Base-by-base conservation (phyloP, 2,329 filamentous ascomycete species). In the Aquanectria penicillioides region DNA sequence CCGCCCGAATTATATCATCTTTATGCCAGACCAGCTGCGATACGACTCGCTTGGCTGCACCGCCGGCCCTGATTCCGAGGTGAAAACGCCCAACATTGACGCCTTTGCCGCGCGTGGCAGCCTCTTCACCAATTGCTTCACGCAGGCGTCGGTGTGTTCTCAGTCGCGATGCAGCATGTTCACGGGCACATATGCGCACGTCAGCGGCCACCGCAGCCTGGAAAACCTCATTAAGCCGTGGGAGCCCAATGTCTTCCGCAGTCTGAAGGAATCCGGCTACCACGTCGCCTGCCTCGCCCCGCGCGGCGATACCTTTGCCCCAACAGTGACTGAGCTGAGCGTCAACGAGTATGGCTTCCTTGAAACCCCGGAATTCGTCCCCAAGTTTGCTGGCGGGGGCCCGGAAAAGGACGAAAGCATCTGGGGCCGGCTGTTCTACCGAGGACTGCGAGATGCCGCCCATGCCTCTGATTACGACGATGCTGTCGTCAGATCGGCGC, bases 21-120 rank as follows among this genome's bases (percentile, higher is more conserved):
- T 81, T 59, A 81, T 81, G 79, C 80, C 79, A 3, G 79, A 82
- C 44, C 80, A 81, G 66, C 70, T 82, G 4, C 75, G 79, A 9
- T 80, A 77, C 38, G 80, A 82, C 62, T 74, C 78, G 2, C 65
- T 81, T 0, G 74, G 74, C 1, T 79, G 74, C 38, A 69, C 63
- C 6, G 72, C 72, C 3, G 69, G 65, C 3, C 68, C 67, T 5
- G 33, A 67, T 0, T 63, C 59, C 0, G 56, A 20, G 3, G 59
- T 79, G 20, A 70, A 71, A 25, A 80, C 77, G 0, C 77, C 76
- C 10, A 78, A 80, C 43, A 78, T 80, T 13, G 78, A 81, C 55
- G 70, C 73, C 9, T 80, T 81, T 61, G 71, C 74, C 9, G 54
- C 61, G 1, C 63, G 70, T 0, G 77, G 74, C 11, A 77, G 72